phyloP scores from a whole-genome alignment of 1,284 basidiomycete species.

The Heterobasidion occidentale region DNA sequence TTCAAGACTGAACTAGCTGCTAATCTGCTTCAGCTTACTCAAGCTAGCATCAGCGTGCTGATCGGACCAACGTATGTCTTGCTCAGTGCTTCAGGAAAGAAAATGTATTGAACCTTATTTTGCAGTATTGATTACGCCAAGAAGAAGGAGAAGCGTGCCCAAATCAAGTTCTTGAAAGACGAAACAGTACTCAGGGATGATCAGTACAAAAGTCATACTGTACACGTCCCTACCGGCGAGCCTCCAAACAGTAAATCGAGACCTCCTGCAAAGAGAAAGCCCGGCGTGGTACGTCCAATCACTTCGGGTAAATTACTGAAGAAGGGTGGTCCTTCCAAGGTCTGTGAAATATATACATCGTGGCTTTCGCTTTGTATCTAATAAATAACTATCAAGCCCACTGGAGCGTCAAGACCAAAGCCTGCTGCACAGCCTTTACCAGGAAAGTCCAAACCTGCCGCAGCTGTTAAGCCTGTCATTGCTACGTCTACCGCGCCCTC shows the following conservation, averaged over 20 bases:
- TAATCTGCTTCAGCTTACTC: conserved; percentile 76
- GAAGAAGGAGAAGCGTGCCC: conserved; percentile 94
- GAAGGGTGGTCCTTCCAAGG: conserved; percentile 68
- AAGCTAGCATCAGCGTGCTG: conserved; percentile 68
- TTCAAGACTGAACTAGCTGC: conserved; percentile 97
- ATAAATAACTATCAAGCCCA: conserved; percentile 4
- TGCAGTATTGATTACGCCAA: conserved; percentile 82
- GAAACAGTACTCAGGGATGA: conserved; percentile 80
- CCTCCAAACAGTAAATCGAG: conserved; percentile 74
- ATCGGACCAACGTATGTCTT: conserved; percentile 68
- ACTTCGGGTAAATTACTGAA: conserved; percentile 78
- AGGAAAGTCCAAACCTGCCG: conserved; percentile 32
- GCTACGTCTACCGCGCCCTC: conserved; percentile 19
- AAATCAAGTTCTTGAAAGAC: conserved; percentile 87
- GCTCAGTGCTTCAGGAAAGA: neutral
- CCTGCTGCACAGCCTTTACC: conserved; percentile 52
- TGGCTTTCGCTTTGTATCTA: conserved; percentile 2
- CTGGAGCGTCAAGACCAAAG: conserved; percentile 39
- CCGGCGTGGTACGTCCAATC: conserved; percentile 77
- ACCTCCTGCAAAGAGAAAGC: conserved; percentile 83
- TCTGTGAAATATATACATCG: conserved; percentile 17
- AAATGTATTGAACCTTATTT: conserved; percentile 2
- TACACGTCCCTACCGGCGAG: conserved; percentile 87
- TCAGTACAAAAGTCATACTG: conserved; percentile 89
- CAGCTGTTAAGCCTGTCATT: conserved; percentile 20